phyloP scores from a whole-genome alignment of 768 basidiomycete species.

The Suillus sp. region DNA sequence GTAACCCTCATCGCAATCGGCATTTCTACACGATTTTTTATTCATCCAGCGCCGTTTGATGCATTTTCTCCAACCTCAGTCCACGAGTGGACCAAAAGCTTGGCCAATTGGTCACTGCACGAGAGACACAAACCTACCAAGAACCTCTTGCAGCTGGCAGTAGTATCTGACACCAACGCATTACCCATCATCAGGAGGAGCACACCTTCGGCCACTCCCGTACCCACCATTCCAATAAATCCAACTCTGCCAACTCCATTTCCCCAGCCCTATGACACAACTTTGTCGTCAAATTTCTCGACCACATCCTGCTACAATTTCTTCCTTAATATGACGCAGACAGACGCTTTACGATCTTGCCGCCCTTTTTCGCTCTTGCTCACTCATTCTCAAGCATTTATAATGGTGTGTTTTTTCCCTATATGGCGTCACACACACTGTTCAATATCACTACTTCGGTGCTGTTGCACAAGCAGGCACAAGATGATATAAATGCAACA shows the following conservation, averaged over 20 bases:
- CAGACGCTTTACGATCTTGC: constrained; percentile 65
- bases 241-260: constrained; percentile 73
- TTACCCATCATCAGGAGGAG: constrained; percentile 9
- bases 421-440: constrained; percentile 7
- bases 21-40: constrained; percentile 49
- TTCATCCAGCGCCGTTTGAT: constrained; percentile 51
- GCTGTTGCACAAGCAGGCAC: constrained; percentile 50
- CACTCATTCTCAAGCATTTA: constrained; percentile 54
- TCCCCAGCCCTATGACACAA: constrained; percentile 72
- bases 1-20: constrained; percentile 57
- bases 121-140: constrained; percentile 38
- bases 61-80: constrained; percentile 33
- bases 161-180: constrained; percentile 19
- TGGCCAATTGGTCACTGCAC: constrained; percentile 43
- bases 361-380: constrained; percentile 73
- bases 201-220: constrained; percentile 23
- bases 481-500: constrained; percentile 58
- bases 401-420: constrained; percentile 44
- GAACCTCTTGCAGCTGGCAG: neutral
- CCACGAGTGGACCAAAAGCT: constrained; percentile 32
- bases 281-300: constrained; percentile 66
- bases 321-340: constrained; percentile 73
- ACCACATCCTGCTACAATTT: constrained; percentile 66
- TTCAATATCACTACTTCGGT: constrained; percentile 8
- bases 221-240: constrained; percentile 30